Base-by-base conservation (phyloP, 1,139 yeast genomes). In the Wickerhamiella pararugosa region DNA sequence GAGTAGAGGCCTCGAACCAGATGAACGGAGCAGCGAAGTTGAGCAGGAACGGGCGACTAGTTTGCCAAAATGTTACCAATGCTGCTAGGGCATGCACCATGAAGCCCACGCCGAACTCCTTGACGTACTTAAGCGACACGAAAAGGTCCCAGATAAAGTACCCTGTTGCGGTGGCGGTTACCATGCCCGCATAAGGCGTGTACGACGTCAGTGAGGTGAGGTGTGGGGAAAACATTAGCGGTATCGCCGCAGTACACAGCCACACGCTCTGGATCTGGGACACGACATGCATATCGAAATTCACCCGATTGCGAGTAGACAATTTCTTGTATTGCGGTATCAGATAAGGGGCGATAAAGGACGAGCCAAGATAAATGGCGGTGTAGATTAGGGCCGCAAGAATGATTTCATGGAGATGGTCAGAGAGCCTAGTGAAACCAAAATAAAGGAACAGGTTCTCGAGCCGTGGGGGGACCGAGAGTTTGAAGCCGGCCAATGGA, bases 101-200 rank as follows among this genome's bases (percentile, higher is more conserved):
- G 57, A 87, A 90, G 10, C 94, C 93, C 25, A 73, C 44, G 1
- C 97, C 97, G 61, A 84, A 87, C 49, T 76, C 61, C 6, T 69
- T 60, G 44, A 75, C 71, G 62, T 80, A 73, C 41, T 63, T 59
- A 6, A 71, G 39, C 41, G 94, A 84, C 47, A 83, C 76, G 45
- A 67, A 60, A 26, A 79, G 59, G 59, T 90, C 98, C 97, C 98
- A 90, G n/a, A 83, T 52, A 58, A 90, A 90, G 64, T 90, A 90
- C 1, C 95, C 95, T 28, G 72, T 56, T 5, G 94, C 87, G 57
- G 77, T 64, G 2, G 92, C 67, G 33, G 75, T 64, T 28, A 84
- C 79, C 43, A 83, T 69, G 10, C 81, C 81, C 1, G 79, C 75
- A 55, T 80, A 84, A 4, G 87, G 83, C 29, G 80, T 75, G 53